Base-by-base conservation (phyloP, 129 eudicot species). In the Artemisia argyi region DNA sequence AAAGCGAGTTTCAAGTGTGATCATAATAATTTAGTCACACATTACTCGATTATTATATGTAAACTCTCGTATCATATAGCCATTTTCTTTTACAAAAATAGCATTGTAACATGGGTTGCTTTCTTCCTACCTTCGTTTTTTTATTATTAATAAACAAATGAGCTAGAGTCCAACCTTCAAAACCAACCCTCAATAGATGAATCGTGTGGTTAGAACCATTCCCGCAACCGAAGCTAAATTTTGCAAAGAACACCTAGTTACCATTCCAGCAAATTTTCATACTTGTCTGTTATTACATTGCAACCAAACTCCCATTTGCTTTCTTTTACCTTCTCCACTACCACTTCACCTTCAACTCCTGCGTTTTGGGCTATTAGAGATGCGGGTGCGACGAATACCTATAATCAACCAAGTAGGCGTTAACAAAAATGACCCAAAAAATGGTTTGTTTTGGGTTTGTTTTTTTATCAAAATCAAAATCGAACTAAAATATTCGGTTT, bases 341-440 rank as follows among this genome's bases (percentile, higher is more conserved):
- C 94, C 47, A 90, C 96, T 79, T 90, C 96, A 2, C 96, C 96
- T 74, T 90, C 93, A 63, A 87, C 79, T 26, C 96, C 93, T 9
- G 96, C 96, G 53, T 90, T 90, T 57, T 81, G 83, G 50, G 96
- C 96, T 50, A 90, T 90, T 61, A 90, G 66, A 14, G 90, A 61
- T 46, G 96, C 91, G 6, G 96, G 96, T 65, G 96, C 77, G 9
- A 89, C 84, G 58, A 89, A 73, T 32, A 93, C 96, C 96, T 89
- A 30, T 13, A 24, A 13, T 13, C 71, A 79, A 73, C 12, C 48
- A 59, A 64, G 51, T 39, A 7, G 46, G 10, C 9, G 10, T 39
- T 2, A 39, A 39, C 10, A 8, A 39, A 39, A 39, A 7, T 7
- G 1, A 7, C 46, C 46, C 44, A 24, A 13, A 24, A 73, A 77